Percentiles rank a stretch among this genome's conserved stretches.
phyloP scores from a whole-genome alignment of 2,329 filamentous ascomycete genomes.

The Clonostachys rhizophaga region DNA sequence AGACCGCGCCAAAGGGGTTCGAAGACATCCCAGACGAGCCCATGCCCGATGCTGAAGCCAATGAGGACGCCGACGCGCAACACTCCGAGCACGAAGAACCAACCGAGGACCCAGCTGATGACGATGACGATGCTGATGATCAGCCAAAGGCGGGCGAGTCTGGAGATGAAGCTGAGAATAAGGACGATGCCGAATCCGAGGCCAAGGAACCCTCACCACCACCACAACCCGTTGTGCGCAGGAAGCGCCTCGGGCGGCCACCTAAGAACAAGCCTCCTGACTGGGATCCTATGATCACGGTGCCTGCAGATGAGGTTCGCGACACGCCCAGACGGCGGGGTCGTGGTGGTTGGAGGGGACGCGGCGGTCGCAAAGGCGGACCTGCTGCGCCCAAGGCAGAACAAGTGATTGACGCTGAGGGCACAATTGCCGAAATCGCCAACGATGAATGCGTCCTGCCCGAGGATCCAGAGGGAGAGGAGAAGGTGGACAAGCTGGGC shows the following conservation, averaged over 20 bases:
- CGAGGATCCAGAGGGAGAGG: slow-evolving; percentile 82
- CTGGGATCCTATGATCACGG: slow-evolving; percentile 63
- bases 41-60: slow-evolving; percentile 26
- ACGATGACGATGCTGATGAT: slow-evolving; percentile 40
- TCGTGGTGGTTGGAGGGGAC: slow-evolving; percentile 66
- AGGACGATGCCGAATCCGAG: slow-evolving; percentile 28
- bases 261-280: slow-evolving; percentile 81
- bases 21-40: slow-evolving; percentile 32
- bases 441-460: slow-evolving; percentile 89
- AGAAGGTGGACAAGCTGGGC: slow-evolving; percentile 88
- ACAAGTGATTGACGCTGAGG: slow-evolving; percentile 88
- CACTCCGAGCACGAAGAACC: slow-evolving; percentile 37
- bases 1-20: slow-evolving; percentile 35
- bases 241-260: slow-evolving; percentile 77
- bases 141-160: slow-evolving; percentile 48
- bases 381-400: slow-evolving; percentile 72
- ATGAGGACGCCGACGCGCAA: slow-evolving; percentile 20
- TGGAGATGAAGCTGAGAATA: slow-evolving; percentile 29
- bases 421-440: slow-evolving; percentile 83
- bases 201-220: slow-evolving; percentile 48
- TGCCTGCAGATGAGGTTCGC: slow-evolving; percentile 47
- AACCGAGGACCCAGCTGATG: slow-evolving; percentile 23
- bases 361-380: slow-evolving; percentile 63
- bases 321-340: slow-evolving; percentile 57
- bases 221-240: slow-evolving; percentile 61